phyloP scores from a whole-genome alignment of 2,329 filamentous ascomycete genomes.

The Sporothrix schenckii region DNA sequence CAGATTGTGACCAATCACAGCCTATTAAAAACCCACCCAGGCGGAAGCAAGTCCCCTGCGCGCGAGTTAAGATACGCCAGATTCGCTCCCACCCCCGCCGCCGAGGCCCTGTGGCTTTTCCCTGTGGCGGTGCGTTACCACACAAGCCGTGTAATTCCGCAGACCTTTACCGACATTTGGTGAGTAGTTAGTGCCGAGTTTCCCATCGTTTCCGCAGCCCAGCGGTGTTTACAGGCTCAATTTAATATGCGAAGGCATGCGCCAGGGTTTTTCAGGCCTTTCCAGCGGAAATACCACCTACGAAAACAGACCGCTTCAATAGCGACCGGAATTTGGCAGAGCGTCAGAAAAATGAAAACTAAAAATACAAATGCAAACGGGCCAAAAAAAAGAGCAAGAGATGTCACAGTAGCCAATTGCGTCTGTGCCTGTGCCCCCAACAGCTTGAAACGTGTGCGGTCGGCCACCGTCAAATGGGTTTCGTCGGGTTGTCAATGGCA shows the following conservation, averaged over 20 bases:
- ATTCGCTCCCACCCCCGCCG: background rate
- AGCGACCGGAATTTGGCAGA: slow-evolving; percentile 31
- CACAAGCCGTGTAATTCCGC: slow-evolving; percentile 32
- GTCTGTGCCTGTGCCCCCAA: slow-evolving; percentile 10
- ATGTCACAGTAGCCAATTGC: slow-evolving; percentile 9
- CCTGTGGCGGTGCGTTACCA: slow-evolving; percentile 24
- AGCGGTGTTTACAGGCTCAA: background rate
- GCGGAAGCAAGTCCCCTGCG: slow-evolving; percentile 24
- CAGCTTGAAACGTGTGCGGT: slow-evolving; percentile 19
- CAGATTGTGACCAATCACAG: slow-evolving; percentile 14
- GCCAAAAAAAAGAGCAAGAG: background rate
- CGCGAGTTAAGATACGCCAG: background rate
- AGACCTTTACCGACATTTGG: slow-evolving; percentile 30
- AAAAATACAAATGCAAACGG: background rate
- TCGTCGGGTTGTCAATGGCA: slow-evolving; percentile 27
- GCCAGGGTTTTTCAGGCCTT: background rate
- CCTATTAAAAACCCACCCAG: background rate
- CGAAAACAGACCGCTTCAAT: slow-evolving; percentile 31
- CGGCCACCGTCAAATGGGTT: slow-evolving; percentile 18
- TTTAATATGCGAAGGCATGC: slow-evolving; percentile 3
- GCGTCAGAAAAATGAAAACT: slow-evolving; percentile 4
- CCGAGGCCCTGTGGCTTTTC: background rate
- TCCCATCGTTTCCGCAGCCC: slow-evolving; percentile 11
- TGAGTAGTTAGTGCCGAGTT: slow-evolving; percentile 2
- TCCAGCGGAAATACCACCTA: background rate